phyloP scores from a whole-genome alignment of 1,284 basidiomycete genomes.

The Sanguinoderma infundibulare region DNA sequence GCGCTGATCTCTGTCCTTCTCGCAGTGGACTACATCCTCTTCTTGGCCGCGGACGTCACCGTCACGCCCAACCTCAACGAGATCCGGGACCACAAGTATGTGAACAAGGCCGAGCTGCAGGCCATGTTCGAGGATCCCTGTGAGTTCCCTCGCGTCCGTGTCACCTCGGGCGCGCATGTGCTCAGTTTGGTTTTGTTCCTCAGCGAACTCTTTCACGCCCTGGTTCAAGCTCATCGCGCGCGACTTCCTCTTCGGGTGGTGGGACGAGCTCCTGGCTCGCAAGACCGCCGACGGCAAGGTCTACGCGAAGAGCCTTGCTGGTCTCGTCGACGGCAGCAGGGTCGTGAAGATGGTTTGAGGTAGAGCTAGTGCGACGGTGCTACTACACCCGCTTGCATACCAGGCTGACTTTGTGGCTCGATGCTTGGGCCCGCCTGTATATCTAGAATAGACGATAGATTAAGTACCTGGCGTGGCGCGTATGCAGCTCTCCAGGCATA shows the following conservation, averaged over 20 bases:
- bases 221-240: slow-evolving; percentile 99
- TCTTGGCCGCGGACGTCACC: slow-evolving; percentile 90
- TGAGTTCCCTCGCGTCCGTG: slow-evolving; percentile 35
- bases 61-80: slow-evolving; percentile 90
- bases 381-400: neutral
- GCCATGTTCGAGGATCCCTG: slow-evolving; percentile 87
- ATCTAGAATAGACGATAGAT: neutral
- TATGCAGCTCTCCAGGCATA: neutral
- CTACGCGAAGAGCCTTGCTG: slow-evolving; percentile 67
- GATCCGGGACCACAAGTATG: slow-evolving; percentile 91
- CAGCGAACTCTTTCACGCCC: slow-evolving; percentile 92
- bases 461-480: neutral
- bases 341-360: slow-evolving; percentile 76
- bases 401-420: neutral
- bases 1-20: slow-evolving; percentile 4
- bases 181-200: neutral
- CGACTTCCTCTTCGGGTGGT: slow-evolving; percentile 98
- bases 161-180: neutral
- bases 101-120: slow-evolving; percentile 88
- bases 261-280: slow-evolving; percentile 85
- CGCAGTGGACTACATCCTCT: slow-evolving; percentile 98
- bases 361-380: neutral
- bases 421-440: neutral
- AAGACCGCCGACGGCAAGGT: slow-evolving; percentile 65
- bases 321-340: slow-evolving; percentile 73